Percentiles rank a stretch among this genome's conserved stretches.
Conservation (phyloP, 192 early-diverging fungal species). For the Umbelopsis vinacea region DNA sequence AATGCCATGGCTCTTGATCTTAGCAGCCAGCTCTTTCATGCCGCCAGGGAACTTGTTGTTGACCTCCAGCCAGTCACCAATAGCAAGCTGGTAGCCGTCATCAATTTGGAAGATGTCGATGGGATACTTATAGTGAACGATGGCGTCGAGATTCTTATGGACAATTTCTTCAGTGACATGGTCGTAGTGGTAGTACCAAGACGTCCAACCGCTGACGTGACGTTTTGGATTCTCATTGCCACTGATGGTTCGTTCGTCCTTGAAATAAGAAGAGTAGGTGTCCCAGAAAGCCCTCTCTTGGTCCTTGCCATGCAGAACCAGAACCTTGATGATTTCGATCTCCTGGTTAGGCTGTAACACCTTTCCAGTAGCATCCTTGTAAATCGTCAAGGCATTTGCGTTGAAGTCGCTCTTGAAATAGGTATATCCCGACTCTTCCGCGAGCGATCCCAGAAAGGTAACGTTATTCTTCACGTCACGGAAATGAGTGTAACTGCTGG, state of each 20-base stretch:
- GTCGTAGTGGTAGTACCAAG: conserved; percentile 58
- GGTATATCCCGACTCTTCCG: conserved; percentile 50
- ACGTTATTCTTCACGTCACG: conserved; percentile 42
- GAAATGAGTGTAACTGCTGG: conserved; percentile 49
- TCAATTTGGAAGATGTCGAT: conserved; percentile 58
- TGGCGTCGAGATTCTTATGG: conserved; percentile 38
- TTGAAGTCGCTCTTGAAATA: conserved; percentile 53
- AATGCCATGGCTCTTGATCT: conserved; percentile 42
- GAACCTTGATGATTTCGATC: conserved; percentile 22
- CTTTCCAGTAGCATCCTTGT: conserved; percentile 52
- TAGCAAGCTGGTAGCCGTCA: conserved; percentile 52
- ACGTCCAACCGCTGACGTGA: conserved; percentile 55
- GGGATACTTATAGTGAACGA: conserved; percentile 40
- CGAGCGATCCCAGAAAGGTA: conserved; percentile 45
- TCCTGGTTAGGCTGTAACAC: conserved; percentile 15
- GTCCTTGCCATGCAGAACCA: conserved; percentile 31
- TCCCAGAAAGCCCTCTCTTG: conserved; percentile 38
- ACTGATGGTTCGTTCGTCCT: conserved; percentile 23
- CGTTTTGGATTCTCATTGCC: conserved; percentile 30
- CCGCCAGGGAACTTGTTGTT: conserved; percentile 50
- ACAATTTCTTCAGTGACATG: conserved; percentile 50
- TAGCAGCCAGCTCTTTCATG: conserved; percentile 42
- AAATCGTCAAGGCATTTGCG: conserved; percentile 36
- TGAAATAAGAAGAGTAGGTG: conserved; percentile 36
- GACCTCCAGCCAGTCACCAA: conserved; percentile 55